phyloP scores from a whole-genome alignment of 768 basidiomycete genomes.

The Symmetrospora coprosmae region DNA sequence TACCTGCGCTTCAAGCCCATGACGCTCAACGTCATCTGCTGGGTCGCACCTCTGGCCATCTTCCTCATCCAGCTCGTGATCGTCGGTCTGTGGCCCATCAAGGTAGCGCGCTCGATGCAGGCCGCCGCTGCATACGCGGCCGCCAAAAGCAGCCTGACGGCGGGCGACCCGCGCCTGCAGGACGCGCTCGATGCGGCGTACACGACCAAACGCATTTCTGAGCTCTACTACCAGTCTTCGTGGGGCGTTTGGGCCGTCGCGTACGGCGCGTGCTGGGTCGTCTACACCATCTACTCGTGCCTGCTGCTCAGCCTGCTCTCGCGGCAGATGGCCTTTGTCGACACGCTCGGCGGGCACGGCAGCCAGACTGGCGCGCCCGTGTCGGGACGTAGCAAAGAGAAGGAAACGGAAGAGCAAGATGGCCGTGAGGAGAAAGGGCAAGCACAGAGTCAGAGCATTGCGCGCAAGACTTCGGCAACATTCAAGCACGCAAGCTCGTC shows the following conservation, averaged over 20 bases:
- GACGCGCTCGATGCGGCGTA: background rate
- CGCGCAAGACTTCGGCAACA: background rate
- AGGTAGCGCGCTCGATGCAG: too few relatives aligned
- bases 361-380: background rate
- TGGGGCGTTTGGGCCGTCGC: slow-evolving; percentile 18
- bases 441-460: background rate
- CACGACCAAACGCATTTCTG: background rate
- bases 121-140: too few relatives aligned
- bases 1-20: background rate
- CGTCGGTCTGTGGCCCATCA: background rate
- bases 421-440: background rate
- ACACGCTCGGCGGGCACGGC: background rate
- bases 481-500: background rate
- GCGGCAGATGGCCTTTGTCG: background rate
- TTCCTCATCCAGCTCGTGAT: background rate
- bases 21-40: slow-evolving; percentile 17
- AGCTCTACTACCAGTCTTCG: background rate
- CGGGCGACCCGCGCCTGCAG: background rate
- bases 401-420: background rate
- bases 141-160: too few relatives aligned
- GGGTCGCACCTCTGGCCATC: background rate
- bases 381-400: background rate
- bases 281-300: slow-evolving; percentile 12
- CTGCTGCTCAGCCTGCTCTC: background rate
- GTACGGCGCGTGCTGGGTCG: slow-evolving; percentile 14